Base-by-base conservation (phyloP, 1,284 basidiomycete species). In the Amylostereum areolatum region DNA sequence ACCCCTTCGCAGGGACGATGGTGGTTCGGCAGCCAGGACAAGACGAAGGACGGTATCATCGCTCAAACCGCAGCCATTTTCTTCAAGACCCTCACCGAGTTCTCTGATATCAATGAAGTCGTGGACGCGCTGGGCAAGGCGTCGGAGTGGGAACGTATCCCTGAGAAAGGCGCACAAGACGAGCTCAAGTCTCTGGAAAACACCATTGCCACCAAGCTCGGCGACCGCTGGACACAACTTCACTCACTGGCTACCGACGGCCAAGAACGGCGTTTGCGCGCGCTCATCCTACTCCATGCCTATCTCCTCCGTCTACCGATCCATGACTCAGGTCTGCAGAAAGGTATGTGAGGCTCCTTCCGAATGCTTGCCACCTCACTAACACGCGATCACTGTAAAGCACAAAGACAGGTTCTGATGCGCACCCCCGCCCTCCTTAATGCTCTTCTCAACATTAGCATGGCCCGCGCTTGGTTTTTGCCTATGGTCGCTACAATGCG, bases 21-120 rank as follows among this genome's bases (percentile, higher is more conserved):
- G 97, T 99, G 97, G 97, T 99, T 98, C 64, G 92, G 93, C 12
- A 92, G 87, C 58, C 80, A 91, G 49, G 78, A 85, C 55, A 85
- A 83, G 65, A 99, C 97, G 30, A 97, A 97, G 66, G 97, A 99
- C 59, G 92, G 93, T 40, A 79, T 98, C 47, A 75, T 92, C 55
- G 85, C 88, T 45, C 74, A 74, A 41, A 92, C 93, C 0, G 96
- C 96, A 1, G 85, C 93, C 44, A 74, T 78, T 2, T 97, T 95
- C 74, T 99, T 98, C 82, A 91, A 91, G 65, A 73, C 78, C 12
- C 63, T 98, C 29, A 83, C 80, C 39, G 96, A 98, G 62, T 85
- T 89, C 43, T 87, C 89, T 5, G 77, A 77, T 1, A 80, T 92
- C 57, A 72, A 81, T 27, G 85, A 92, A 33, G 75, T 97, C 25